These are phyloP conservation scores for Xylaria sp. DNA, from an alignment of 2,329 filamentous ascomycete genomes.

Conservation along the genomic window DNA sequence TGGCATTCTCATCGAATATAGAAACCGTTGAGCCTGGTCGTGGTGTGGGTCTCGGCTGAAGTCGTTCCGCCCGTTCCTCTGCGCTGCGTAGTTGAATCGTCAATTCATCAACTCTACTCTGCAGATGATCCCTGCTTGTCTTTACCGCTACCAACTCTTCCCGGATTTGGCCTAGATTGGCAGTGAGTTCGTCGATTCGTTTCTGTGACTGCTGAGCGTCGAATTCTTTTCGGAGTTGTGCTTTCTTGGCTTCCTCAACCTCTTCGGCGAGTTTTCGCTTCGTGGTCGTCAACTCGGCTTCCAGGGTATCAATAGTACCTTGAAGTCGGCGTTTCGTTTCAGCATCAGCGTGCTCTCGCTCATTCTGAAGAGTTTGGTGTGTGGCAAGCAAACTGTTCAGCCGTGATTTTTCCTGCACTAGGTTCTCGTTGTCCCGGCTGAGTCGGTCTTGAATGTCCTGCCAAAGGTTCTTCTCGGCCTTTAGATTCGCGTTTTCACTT, in stretches of 20 bases:
- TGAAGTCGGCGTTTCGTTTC: constrained; percentile 86
- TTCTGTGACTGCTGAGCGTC: constrained; percentile 89
- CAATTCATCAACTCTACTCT: constrained; percentile 88
- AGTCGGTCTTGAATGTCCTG: constrained; percentile 92
- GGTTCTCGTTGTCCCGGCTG: constrained; percentile 84
- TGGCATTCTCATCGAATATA: constrained; percentile 54
- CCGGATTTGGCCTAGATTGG: constrained; percentile 80
- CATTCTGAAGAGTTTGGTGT: constrained; percentile 89
- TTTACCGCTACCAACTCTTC: constrained; percentile 89
- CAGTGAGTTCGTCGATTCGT: constrained; percentile 89
- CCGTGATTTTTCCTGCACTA: constrained; percentile 85
- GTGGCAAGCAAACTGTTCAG: constrained; percentile 85
- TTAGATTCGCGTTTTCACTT: constrained; percentile 90
- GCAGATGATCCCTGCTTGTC: constrained; percentile 88
- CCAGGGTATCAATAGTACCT: constrained; percentile 78
- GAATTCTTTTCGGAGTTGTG: constrained; percentile 85
- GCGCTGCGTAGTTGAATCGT: constrained; percentile 88
- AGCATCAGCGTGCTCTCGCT: constrained; percentile 85
- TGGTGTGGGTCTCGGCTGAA: constrained; percentile 82
- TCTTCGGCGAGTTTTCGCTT: constrained; percentile 89
- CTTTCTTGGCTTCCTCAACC: constrained; percentile 84
- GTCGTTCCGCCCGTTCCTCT: constrained; percentile 84
- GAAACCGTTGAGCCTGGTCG: constrained; percentile 59
- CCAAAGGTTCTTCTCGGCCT: constrained; percentile 94
- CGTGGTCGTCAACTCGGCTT: constrained; percentile 79